Conservation (phyloP, 768 basidiomycete species). For the Tulasnella sp. region DNA sequence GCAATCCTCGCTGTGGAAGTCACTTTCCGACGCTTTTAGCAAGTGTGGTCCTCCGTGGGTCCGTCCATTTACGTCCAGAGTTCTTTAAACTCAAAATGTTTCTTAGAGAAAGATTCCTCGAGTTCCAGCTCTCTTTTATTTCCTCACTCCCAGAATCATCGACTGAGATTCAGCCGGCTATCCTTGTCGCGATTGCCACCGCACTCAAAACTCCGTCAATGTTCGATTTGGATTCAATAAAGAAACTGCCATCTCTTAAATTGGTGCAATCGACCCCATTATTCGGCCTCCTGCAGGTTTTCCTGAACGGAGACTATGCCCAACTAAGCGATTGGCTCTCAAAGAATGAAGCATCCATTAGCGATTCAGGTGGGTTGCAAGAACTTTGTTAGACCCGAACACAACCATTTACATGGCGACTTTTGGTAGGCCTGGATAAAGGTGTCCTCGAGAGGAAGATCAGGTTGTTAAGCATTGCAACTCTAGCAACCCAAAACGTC, state of each 20-base stretch:
- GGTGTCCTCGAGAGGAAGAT: slow-evolving; percentile 71
- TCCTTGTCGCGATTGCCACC: slow-evolving; percentile 56
- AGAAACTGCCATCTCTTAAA: slow-evolving; percentile 69
- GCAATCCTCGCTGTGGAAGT: slow-evolving; percentile 62
- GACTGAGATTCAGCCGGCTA: slow-evolving; percentile 49
- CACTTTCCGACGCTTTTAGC: slow-evolving; percentile 55
- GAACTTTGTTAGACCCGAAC: not conserved
- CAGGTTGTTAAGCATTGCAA: slow-evolving; percentile 67
- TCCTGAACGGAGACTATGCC: slow-evolving; percentile 58
- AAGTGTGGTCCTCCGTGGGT: slow-evolving; percentile 57
- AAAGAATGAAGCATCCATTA: slow-evolving; percentile 47
- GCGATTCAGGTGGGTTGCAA: slow-evolving; percentile 53
- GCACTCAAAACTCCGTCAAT: slow-evolving; percentile 61
- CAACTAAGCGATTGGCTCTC: slow-evolving; percentile 62
- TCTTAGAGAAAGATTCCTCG: slow-evolving; percentile 55
- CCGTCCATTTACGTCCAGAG: not conserved
- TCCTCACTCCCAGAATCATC: slow-evolving; percentile 57
- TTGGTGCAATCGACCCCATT: slow-evolving; percentile 64
- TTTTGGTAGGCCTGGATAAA: slow-evolving; percentile 49
- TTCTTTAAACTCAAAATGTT: not conserved
- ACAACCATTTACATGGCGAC: not conserved
- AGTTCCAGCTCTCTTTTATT: slow-evolving; percentile 60
- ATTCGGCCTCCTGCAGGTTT: slow-evolving; percentile 70
- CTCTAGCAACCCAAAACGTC: slow-evolving; percentile 70
- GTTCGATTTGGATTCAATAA: slow-evolving; percentile 77